These are phyloP conservation scores for Quercus phellos DNA, from an alignment of 331 rosid genomes.

Conservation along the genomic window DNA sequence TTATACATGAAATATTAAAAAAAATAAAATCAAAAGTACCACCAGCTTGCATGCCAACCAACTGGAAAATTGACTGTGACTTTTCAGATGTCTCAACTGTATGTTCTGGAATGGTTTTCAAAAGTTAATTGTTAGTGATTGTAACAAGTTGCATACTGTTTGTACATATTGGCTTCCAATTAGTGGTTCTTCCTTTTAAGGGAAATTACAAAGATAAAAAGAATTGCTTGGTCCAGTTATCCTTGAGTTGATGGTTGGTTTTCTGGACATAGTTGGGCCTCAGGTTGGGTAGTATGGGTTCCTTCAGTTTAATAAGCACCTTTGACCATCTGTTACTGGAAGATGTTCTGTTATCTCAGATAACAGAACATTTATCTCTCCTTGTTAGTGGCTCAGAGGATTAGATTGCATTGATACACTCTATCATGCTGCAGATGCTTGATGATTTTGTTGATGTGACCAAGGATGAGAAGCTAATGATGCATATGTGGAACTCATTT, in stretches of 20 bases:
- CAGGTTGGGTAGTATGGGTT: neutral
- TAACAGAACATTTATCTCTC: neutral
- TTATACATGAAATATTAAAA: neutral
- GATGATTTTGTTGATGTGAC: conserved; percentile 53
- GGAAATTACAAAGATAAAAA: neutral
- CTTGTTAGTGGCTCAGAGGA: neutral
- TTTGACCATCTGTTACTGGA: neutral
- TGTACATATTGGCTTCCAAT: neutral
- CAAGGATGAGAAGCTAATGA: conserved; percentile 49
- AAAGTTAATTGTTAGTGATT: neutral
- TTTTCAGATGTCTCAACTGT: neutral
- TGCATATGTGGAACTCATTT: conserved; percentile 71
- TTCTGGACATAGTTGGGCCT: neutral
- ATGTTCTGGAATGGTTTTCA: neutral
- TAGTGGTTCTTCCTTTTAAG: neutral
- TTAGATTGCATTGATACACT: neutral
- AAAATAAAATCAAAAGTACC: neutral
- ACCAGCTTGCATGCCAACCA: neutral
- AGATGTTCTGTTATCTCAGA: neutral
- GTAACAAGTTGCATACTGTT: neutral
- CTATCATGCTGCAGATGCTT: conserved; percentile 48
- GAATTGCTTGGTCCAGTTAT: neutral
- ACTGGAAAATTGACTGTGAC: neutral
- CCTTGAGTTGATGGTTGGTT: neutral
- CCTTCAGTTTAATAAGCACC: neutral